Base-by-base conservation (phyloP, 768 basidiomycete genomes). In the Tylopilus plumbeoviolaceoides region DNA sequence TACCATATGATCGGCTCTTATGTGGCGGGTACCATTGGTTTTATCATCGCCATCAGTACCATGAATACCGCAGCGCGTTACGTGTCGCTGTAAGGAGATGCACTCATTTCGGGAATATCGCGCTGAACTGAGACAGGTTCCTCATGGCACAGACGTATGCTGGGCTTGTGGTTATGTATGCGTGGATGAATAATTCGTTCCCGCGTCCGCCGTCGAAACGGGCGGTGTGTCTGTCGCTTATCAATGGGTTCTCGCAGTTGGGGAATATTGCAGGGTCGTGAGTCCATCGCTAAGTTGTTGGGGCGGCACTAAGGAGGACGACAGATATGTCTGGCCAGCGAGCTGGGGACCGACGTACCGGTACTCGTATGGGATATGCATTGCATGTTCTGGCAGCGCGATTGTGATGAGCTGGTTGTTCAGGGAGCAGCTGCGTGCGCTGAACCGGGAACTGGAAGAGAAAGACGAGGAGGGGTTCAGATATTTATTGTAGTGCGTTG, bases 241-340 rank as follows among this genome's bases (percentile, higher is more conserved):
- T 92, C 62, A 92, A 94, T 67, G 82, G 82, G 46, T 83, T 91
- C 65, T 87, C 87, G 21, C 87, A 91, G 63, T 74, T 90, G 7
- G 93, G 91, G 0, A 95, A 95, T 70, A 74, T 97, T 43, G 73
- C 83, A 46, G 93, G 92, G 56, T 85, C 89, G 75, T 93, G 73
- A 73, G 82, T 81, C 14, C 40, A 21, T 45, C 27, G 18, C 11
- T 48, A 31, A 21, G 28, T 35, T 48, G 25, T 18, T 20, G 7
- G 18, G 21, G 11, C 4, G 30, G 15, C 20, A 36, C 56, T 47
- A 44, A 45, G 14, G 14, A 50, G 25, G 49, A 35, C 50, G 60
- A 40, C 59, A 82, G 81, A 47, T 87, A 87, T 56, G 73, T 81
- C 10, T 91, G 84, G 84, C 86, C 84, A 14, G 69, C 66, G 35